Evolutionary conservation across 1,139 yeast genomes (phyloP), one percentile per base, ranked within the genome.

Genomic region (Hyphopichia fennica): DNA sequence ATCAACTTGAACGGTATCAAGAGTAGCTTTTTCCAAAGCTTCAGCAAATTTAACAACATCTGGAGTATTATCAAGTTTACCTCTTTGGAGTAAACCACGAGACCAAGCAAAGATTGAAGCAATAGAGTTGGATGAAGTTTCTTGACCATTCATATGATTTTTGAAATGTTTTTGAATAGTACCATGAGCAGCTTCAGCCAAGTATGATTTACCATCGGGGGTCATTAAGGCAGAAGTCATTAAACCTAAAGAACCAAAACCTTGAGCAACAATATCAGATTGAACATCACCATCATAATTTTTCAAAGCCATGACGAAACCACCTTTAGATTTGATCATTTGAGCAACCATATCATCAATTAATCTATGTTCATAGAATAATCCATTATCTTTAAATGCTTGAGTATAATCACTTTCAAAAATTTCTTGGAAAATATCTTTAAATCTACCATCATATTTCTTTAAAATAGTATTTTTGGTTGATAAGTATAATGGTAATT

Each of bases 291-390:
- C 95, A 62, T 86, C 95, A 60, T 86, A 86, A 66, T 86, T 86
- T 67, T 86, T 86, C 77, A 86, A 75, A 38, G 95, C 95, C 75
- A 86, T 83, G 52, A 86, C 81, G 60, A 79, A 86, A 10, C 95
- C 95, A 62, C 95, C 95, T 60, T 81, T 83, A 22, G 91, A 84
- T 63, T 86, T 86, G 60, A 86, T 69, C 95, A 86, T 86, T 67
- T 86, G 95, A 4, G 95, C 95, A 49, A 86, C 95, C 91, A 86
- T 86, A 62, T 86, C 95, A 62, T 86, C 95, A 50, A 86, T 86
- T 53, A 86, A 75, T 67, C 95, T 81, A 62, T 86, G 95, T 60
- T 86, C 93, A 57, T 84, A 86, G 80, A 83, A 79, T 53, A 86
- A 79, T n/a, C 87, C 87, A 39, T 69, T 61, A n/a, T 66, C 67